Percentiles rank a stretch among this genome's conserved stretches.
Evolutionary conservation across 2,329 filamentous ascomycete genomes (phyloP).

Genomic region (Paramyrothecium sp.): DNA sequence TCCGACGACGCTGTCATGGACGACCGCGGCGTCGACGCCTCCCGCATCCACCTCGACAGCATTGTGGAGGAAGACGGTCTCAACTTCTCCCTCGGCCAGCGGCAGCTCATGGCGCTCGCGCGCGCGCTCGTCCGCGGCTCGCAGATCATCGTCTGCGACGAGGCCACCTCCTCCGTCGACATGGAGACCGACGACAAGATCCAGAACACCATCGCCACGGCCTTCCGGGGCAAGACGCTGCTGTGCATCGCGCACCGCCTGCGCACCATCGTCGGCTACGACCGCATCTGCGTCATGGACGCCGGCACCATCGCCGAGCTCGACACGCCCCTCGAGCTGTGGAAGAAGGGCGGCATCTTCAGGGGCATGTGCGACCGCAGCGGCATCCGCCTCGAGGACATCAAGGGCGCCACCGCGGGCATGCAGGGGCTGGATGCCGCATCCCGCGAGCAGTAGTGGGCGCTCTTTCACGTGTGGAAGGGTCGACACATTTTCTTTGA

Average conservation of each 20-base stretch:
- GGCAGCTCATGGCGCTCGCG: conserved; percentile 92
- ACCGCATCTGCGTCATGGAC: conserved; percentile 97
- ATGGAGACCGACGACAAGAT: conserved; percentile 98
- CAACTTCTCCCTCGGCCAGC: conserved; percentile 93
- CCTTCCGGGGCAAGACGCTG: conserved; percentile 83
- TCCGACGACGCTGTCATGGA: conserved; percentile 61
- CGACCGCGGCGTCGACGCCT: conserved; percentile 70
- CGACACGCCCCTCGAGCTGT: conserved; percentile 72
- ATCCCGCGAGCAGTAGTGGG: not conserved
- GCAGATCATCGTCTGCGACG: conserved; percentile 95
- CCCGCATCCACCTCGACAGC: conserved; percentile 77
- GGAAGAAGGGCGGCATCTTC: conserved; percentile 76
- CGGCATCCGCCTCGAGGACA: conserved; percentile 65
- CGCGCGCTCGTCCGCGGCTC: conserved; percentile 84
- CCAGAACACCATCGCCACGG: conserved; percentile 80
- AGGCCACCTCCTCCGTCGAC: conserved; percentile 89
- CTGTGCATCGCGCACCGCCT: conserved; percentile 91
- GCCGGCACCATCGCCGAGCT: conserved; percentile 83
- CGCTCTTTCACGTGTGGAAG: not conserved
- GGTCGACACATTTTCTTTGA: too few species aligned
- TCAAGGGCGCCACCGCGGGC: conserved; percentile 40
- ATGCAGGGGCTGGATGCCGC: conserved; percentile 15
- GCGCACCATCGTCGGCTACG: conserved; percentile 90
- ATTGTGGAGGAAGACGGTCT: conserved; percentile 90
- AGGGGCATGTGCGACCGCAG: conserved; percentile 85